Evolutionary conservation across 1,139 yeast species (phyloP).

Genomic region (Suhomyces guaymorum): DNA sequence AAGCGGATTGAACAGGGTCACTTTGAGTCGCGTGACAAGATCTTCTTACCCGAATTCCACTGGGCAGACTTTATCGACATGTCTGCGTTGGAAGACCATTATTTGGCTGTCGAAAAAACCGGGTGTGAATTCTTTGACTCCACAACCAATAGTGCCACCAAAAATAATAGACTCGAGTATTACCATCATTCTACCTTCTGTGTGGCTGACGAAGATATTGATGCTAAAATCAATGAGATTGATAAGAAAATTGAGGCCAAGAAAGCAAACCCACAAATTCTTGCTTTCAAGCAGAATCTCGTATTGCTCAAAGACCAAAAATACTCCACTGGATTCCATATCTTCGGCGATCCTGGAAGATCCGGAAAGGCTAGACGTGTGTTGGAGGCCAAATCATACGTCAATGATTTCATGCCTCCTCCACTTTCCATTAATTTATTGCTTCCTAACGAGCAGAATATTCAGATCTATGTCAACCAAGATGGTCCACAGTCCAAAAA

Average conservation of each 20-base stretch:
- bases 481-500: constrained; percentile 10
- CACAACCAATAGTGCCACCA: constrained; percentile 16
- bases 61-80: constrained; percentile 41
- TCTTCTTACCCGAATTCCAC: constrained; percentile 31
- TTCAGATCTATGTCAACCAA: constrained; percentile 17
- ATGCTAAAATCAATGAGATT: constrained; percentile 4
- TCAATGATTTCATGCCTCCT: constrained; percentile 47
- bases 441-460: constrained; percentile 14
- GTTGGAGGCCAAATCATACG: constrained; percentile 39
- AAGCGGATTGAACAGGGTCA: constrained; percentile 1
- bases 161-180: constrained; percentile 23
- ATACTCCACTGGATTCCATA: constrained; percentile 39
- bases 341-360: constrained; percentile 35
- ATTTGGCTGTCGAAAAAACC: constrained; percentile 18
- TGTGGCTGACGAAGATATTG: constrained; percentile 29
- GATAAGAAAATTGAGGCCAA: neutral
- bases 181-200: constrained; percentile 25
- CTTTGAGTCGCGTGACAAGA: constrained; percentile 1
- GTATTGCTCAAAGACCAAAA: constrained; percentile 6
- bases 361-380: constrained; percentile 28
- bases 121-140: constrained; percentile 28
- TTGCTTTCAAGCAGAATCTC: constrained; percentile 10
- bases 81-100: constrained; percentile 25
- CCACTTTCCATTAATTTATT: constrained; percentile 41
- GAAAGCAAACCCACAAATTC: neutral